Conservation (phyloP, 164 flowering plant genomes). For the Saururus chinensis region DNA sequence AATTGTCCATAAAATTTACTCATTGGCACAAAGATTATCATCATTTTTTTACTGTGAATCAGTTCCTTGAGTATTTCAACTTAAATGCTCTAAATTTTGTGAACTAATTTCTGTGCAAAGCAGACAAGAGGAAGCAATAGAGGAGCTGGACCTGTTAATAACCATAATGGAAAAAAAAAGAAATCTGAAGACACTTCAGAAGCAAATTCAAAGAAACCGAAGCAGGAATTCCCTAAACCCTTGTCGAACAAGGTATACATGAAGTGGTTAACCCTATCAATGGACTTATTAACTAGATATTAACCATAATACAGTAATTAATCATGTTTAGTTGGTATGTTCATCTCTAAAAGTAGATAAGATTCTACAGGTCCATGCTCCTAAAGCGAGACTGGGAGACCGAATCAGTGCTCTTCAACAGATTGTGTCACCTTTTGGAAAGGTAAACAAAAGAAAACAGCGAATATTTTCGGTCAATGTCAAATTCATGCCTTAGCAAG, state of each 20-base stretch:
- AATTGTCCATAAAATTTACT: not conserved
- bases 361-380: slow-evolving; percentile 9
- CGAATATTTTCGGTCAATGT: not conserved
- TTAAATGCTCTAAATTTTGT: not conserved
- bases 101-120: too few relatives aligned
- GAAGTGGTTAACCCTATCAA: too few relatives aligned
- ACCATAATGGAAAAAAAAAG: not conserved
- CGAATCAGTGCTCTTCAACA: slow-evolving; percentile 67
- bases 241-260: not conserved
- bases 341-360: too few relatives aligned
- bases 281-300: too few relatives aligned
- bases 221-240: not conserved
- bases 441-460: slow-evolving; percentile 27
- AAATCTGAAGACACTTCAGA: not conserved
- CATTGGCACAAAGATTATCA: not conserved
- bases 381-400: slow-evolving; percentile 54
- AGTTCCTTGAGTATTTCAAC: not conserved
- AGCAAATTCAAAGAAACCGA: not conserved
- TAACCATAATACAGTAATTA: too few relatives aligned
- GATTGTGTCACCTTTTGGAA: slow-evolving; percentile 75
- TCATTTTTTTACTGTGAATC: not conserved
- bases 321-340: not conserved
- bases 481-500: not conserved
- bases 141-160: not conserved
- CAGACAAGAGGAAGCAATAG: not conserved